Base-by-base conservation (phyloP, 352 stramenopile species). In the Globisporangium carolinianum region DNA sequence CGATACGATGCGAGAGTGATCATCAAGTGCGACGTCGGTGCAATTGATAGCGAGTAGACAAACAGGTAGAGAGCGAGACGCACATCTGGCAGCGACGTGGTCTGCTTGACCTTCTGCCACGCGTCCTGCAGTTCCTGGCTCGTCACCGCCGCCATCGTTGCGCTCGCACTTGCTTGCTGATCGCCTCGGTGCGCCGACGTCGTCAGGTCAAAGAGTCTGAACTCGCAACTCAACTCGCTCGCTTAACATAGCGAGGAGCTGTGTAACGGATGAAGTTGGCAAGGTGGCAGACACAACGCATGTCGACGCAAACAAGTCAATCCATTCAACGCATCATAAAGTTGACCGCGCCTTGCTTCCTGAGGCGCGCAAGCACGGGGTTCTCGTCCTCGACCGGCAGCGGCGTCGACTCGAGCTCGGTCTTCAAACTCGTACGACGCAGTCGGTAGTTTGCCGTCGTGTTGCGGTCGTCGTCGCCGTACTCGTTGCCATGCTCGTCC, bases 281-380 rank as follows among this genome's bases (percentile, higher is more conserved):
- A 24, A 24, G 18, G 18, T 24, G 18, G 18, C 18, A 24, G 18
- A 24, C 18, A 24, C 18, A 24, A 24, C 1, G 18, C 18, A 24
- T 24, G 18, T 24, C 18, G 11, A 37, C 47, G 7, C 18, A 18
- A 51, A 32, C 47, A 51, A 32, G 39, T 43, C 39, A 11, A 7
- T 43, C 39, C 39, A 43, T 43, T 43, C 39, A 83, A 75, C 76
- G 72, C 68, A 83, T 72, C 79, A 90, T 92, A 71, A 89, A 92
- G 65, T 88, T 89, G 60, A 92, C 63, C n/a, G 83, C 83, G 17
- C 83, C 83, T 51, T 92, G 83, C 60, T 90, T 90, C 58, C 80
- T 83, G 6, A 92, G 75, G 24, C 83, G 83, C 17, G 76, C 79
- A 39, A 90, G 63, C 54, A 92, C 79, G 3, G 83, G 83, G 59